Percentiles rank a stretch among this genome's conserved stretches.
Conservation (phyloP, 2,329 filamentous ascomycete genomes). For the Didymellaceae sp. region DNA sequence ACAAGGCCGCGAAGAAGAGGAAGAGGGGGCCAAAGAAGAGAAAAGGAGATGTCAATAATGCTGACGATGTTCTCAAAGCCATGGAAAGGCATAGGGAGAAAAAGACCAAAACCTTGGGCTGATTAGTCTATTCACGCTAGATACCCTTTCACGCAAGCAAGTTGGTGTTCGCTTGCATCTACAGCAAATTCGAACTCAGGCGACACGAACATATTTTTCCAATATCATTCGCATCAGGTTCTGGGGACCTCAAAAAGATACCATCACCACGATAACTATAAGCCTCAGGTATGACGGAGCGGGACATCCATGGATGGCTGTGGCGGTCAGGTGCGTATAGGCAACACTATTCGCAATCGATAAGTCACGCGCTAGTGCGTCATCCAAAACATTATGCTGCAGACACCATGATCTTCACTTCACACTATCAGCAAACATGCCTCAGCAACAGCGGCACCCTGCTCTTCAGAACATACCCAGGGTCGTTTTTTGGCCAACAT, state of each 20-base stretch:
- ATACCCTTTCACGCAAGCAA: slow-evolving; percentile 4
- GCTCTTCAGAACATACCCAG: slow-evolving; percentile 29
- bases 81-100: slow-evolving; percentile 68
- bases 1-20: slow-evolving; percentile 61
- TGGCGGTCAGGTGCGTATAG: no score
- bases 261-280: no score
- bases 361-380: slow-evolving; percentile 11
- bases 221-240: background rate
- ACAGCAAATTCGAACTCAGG: no score
- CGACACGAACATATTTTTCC: background rate
- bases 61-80: slow-evolving; percentile 78
- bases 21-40: slow-evolving; percentile 77
- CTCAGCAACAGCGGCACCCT: slow-evolving; percentile 44
- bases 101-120: slow-evolving; percentile 31
- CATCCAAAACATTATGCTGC: slow-evolving; percentile 1
- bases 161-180: background rate
- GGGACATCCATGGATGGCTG: no score
- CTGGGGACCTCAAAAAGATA: no score
- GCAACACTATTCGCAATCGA: no score
- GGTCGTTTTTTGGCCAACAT: slow-evolving; percentile 39
- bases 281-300: no score
- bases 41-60: slow-evolving; percentile 80
- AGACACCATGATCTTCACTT: background rate
- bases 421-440: slow-evolving; percentile 30
- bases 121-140: background rate